A percentile compares a stretch with the other conserved stretches of the same genome.
phyloP scores from a whole-genome alignment of 2,329 filamentous ascomycete genomes.

The Cercospora canescens region DNA sequence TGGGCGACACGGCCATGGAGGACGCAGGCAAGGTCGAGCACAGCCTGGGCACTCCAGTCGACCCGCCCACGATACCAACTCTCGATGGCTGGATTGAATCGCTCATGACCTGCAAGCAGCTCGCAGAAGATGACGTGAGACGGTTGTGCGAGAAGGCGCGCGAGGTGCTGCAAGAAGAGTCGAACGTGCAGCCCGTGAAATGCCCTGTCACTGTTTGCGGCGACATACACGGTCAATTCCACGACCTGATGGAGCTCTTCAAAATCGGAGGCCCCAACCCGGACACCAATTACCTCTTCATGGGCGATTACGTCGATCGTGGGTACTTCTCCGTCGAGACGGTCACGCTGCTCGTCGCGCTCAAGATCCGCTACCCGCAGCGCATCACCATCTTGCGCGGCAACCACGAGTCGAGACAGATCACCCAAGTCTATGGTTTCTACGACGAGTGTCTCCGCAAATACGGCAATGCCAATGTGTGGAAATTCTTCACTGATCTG shows the following conservation, averaged over 20 bases:
- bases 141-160: slow-evolving; percentile 97
- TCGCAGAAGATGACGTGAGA: slow-evolving; percentile 91
- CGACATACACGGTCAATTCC: slow-evolving; percentile 98
- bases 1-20: slow-evolving; percentile 93
- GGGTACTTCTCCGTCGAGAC: slow-evolving; percentile 99
- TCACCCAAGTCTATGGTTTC: slow-evolving; percentile 98
- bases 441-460: slow-evolving; percentile 99
- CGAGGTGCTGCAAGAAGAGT: slow-evolving; percentile 96
- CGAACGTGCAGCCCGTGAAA: slow-evolving; percentile 99
- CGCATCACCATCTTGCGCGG: slow-evolving; percentile 98
- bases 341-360: slow-evolving; percentile 89
- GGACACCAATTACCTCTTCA: slow-evolving; percentile 99
- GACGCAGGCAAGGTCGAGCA: slow-evolving; percentile 84
- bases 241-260: slow-evolving; percentile 99
- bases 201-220: slow-evolving; percentile 98
- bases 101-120: slow-evolving; percentile 98
- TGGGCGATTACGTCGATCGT: slow-evolving; percentile 98
- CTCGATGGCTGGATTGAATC: slow-evolving; percentile 98
- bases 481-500: slow-evolving; percentile 98
- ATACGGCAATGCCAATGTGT: slow-evolving; percentile 98
- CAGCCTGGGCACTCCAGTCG: slow-evolving; percentile 69
- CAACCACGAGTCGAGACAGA: slow-evolving; percentile 98
- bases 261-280: slow-evolving; percentile 97
- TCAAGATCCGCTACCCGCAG: slow-evolving; percentile 97
- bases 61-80: slow-evolving; percentile 87